Percentiles rank a stretch among this genome's conserved stretches.
These are phyloP conservation scores for Grosmannia huntii DNA, from an alignment of 2,329 filamentous ascomycete genomes.

Conservation along the genomic window DNA sequence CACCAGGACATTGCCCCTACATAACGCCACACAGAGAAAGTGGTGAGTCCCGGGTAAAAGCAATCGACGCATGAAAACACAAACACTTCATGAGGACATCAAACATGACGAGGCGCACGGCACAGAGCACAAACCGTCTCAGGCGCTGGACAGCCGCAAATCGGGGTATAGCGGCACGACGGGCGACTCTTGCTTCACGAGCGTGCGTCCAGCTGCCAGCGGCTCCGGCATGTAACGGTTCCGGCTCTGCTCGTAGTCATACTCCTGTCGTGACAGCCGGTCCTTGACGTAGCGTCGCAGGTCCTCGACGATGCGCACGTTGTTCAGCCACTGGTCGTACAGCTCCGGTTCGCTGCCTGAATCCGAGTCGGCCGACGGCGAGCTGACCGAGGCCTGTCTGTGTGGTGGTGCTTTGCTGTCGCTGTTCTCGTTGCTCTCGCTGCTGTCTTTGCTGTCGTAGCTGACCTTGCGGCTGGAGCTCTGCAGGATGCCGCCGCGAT, in stretches of 20 bases:
- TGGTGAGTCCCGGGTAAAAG: no score
- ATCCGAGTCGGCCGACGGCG: conserved; percentile 44
- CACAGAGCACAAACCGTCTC: not conserved
- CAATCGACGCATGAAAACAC: not conserved
- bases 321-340: conserved; percentile 53
- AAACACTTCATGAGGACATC: not conserved
- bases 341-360: conserved; percentile 40
- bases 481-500: conserved; percentile 56
- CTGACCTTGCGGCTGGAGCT: conserved; percentile 33
- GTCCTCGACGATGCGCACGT: conserved; percentile 51
- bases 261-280: conserved; percentile 44
- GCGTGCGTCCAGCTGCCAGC: conserved; percentile 16
- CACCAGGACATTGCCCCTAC: no score
- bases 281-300: conserved; percentile 45
- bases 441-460: not conserved
- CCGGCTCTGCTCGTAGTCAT: conserved; percentile 17
- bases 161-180: conserved; percentile 10
- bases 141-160: conserved; percentile 10
- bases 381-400: conserved; percentile 31
- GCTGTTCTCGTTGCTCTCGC: no score
- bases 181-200: conserved; percentile 5
- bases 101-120: not conserved
- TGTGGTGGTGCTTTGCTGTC: conserved; percentile 20
- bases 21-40: not conserved
- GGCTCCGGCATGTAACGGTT: conserved; percentile 3